Base-by-base conservation (phyloP, 768 basidiomycete genomes). In the Boletus eberwhitei region DNA sequence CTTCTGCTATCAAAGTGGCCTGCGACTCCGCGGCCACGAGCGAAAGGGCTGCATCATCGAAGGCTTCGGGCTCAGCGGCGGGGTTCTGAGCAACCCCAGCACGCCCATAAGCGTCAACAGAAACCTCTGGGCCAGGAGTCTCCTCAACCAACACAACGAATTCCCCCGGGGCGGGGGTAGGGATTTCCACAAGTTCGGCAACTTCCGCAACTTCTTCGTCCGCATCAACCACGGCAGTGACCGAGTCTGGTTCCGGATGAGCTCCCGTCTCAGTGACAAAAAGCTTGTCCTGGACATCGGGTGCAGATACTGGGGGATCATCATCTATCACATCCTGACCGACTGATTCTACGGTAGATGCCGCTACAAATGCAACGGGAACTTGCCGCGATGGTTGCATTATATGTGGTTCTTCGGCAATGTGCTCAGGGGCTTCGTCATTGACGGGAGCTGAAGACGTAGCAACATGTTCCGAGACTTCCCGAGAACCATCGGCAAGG, bases 151-250 rank as follows among this genome's bases (percentile, higher is more conserved):
- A 22, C 3, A 42, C 29, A 42, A 56, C 47, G 22, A 11, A 41
- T 48, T 59, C 62, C 24, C 57, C 59, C 24, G 57, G 48, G 17
- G 44, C 43, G 31, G 62, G 55, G 12, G 59, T 64, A 37, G 50
- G 40, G 47, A 55, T 47, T 36, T 52, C 65, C 59, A 26, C 29
- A 24, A 0, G 31, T 37, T 57, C 57, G 60, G 48, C 21, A 56
- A 54, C 19, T 24, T 24, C 60, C 55, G 42, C 16, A 16, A 9
- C 54, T 55, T 60, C 64, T 46, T 53, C 54, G 42, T 11, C 32
- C 32, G 21, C 59, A 51, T 54, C 46, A 32, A 16, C 45, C 31
- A 24, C 41, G 34, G 40, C 47, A 29, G 21, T 4, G 5, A 35
- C 31, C 17, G 32, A 19, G 34, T 38, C 35, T 17, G 38, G 36